These are phyloP conservation scores for Ciborinia camelliae DNA, from an alignment of 2,329 filamentous ascomycete species.

Conservation along the genomic window DNA sequence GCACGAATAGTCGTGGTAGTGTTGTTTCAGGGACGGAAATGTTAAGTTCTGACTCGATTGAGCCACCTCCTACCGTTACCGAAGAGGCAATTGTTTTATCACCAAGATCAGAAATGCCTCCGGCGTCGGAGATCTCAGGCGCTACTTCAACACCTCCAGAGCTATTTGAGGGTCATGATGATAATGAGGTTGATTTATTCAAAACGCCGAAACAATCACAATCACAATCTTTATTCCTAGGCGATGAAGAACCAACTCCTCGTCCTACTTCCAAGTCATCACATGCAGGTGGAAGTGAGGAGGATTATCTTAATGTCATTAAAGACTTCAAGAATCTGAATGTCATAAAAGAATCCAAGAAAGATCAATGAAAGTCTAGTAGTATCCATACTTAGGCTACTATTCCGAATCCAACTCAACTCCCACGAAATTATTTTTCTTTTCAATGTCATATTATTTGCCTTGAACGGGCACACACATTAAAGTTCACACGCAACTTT, in stretches of 20 bases:
- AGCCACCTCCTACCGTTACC: conserved; percentile 32
- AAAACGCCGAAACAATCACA: conserved; percentile 34
- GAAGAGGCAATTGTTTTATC: conserved; percentile 20
- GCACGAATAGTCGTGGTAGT: conserved; percentile 90
- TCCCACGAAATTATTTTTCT: conserved; percentile 1
- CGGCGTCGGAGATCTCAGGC: conserved; percentile 30
- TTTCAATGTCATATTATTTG: conserved; percentile 19
- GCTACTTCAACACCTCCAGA: conserved; percentile 34
- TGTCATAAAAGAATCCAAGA: neutral
- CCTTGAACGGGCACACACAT: conserved; percentile 5
- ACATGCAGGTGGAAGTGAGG: neutral
- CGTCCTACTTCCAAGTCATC: conserved; percentile 7
- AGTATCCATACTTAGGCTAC: neutral
- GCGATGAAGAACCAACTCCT: conserved; percentile 15
- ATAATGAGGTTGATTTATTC: conserved; percentile 29
- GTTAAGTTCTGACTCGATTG: conserved; percentile 18
- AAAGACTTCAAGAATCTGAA: neutral
- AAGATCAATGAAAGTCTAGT: neutral
- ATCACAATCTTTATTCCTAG: conserved; percentile 14
- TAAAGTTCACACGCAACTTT: conserved; percentile 7
- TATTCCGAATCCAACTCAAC: neutral
- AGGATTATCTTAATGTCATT: neutral
- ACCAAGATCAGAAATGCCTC: conserved; percentile 24
- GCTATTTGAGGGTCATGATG: conserved; percentile 26
- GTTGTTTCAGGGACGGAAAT: conserved; percentile 42